Base-by-base conservation (phyloP, 1,284 basidiomycete species). In the Schizophyllum commune region DNA sequence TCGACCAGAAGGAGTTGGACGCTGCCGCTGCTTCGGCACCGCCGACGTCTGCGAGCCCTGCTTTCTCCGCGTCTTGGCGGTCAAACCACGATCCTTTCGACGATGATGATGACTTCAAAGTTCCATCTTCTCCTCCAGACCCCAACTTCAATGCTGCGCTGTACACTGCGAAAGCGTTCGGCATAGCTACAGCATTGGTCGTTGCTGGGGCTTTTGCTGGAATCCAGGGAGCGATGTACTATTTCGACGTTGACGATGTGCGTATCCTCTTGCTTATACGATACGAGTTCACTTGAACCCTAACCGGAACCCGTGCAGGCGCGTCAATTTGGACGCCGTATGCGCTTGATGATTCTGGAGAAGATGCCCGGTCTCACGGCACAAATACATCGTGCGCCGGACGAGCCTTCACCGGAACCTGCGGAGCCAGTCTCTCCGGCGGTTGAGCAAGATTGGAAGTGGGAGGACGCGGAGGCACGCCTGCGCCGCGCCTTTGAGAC, bases 141-240 rank as follows among this genome's bases (percentile, higher is more conserved):
- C 62, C 62, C 22, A 62, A 64, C 55, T 67, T 67, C 59, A 63
- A 65, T 51, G 64, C 56, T 13, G 57, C 58, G 1, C 32, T 67
- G 7, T 63, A 66, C 57, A 64, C 64, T 2, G 32, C 66, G 55
- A 64, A 64, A 33, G 68, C 68, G 4, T 65, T 69, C 22, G 65
- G 68, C 39, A 61, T 63, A 5, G 67, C 68, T 8, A 69, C 68
- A 15, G 61, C 65, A 13, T 61, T 67, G 20, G 65, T 69, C 22
- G 58, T 60, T n/a, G 55, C 59, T 15, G 21, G 62, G 34, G 64
- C 64, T 22, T 32, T 63, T 57, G 62, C 34, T 4, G 62, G 63
- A 4, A 59, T 69, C n/a, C 63, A 61, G 58, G 65, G 61, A 2
- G 56, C 68, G 15, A 59, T 61, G n/a, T 54, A 56, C 34, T 59